Conservation (phyloP, 805 yeast species). For the Zygosaccharomyces pseudorouxii region DNA sequence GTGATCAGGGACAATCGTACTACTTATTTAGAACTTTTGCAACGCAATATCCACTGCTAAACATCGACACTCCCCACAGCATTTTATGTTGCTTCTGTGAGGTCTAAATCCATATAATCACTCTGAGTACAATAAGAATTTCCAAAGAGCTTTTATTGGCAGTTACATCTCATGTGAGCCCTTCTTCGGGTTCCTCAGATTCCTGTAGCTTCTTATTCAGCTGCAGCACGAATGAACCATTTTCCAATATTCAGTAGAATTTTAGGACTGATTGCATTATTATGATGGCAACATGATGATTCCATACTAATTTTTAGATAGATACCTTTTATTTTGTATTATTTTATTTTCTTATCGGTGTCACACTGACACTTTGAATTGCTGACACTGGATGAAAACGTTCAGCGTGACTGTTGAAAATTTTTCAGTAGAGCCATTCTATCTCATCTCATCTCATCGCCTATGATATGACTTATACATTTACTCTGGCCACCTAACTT, state of each 20-base stretch:
- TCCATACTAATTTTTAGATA: not conserved
- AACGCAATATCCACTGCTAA: not conserved
- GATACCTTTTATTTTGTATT: not conserved
- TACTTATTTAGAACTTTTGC: too few species aligned
- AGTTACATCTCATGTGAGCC: conserved; percentile 1
- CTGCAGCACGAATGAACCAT: not conserved
- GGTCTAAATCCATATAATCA: not conserved
- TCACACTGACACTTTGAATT: conserved; percentile 4
- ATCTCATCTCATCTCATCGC: conserved; percentile 18
- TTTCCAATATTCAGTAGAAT: not conserved
- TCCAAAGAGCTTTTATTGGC: not conserved
- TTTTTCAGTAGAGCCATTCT: conserved; percentile 13
- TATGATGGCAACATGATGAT: not conserved
- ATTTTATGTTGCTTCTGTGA: not conserved
- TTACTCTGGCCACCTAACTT: not conserved
- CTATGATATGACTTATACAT: not conserved
- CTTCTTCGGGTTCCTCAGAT: not conserved
- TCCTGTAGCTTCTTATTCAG: not conserved
- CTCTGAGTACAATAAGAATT: not conserved
- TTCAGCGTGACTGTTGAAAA: conserved; percentile 10
- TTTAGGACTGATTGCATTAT: not conserved
- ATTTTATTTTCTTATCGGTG: not conserved
- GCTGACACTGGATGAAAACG: not conserved
- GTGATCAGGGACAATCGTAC: too few species aligned
- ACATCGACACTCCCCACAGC: not conserved